Conservation (phyloP, 352 stramenopile species). For the Pythium rhizo-oryzae region DNA sequence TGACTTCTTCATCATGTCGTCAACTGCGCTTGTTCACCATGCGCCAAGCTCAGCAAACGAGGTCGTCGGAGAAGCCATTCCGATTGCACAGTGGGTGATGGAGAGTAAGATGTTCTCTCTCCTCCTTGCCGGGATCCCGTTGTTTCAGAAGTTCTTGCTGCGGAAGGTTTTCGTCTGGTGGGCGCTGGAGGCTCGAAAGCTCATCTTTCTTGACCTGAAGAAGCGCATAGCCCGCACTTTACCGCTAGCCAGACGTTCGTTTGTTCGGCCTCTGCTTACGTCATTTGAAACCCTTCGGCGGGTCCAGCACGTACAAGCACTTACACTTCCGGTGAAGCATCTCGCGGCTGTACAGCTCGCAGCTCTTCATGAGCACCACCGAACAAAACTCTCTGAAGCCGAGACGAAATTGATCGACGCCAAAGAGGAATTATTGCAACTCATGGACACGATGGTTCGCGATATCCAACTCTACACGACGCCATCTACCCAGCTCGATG, state of each 20-base stretch:
- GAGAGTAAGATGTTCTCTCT: conserved; percentile 79
- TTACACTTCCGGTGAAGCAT: conserved; percentile 42
- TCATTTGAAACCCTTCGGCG: conserved; percentile 40
- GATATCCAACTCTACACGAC: conserved; percentile 41
- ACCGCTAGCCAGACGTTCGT: conserved; percentile 44
- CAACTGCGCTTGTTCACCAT: conserved; percentile 61
- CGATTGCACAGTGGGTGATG: conserved; percentile 69
- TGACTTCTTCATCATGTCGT: conserved; percentile 77
- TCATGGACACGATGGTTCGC: conserved; percentile 59
- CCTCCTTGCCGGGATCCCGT: conserved; percentile 62
- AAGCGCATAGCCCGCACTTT: conserved; percentile 38
- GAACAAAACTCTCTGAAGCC: conserved; percentile 35
- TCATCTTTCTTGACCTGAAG: conserved; percentile 51
- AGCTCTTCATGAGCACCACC: conserved; percentile 53
- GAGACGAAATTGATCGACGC: conserved; percentile 71
- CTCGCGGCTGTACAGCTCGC: conserved; percentile 33
- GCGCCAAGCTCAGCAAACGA: conserved; percentile 41
- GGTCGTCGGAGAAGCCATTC: conserved; percentile 52
- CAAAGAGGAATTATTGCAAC: conserved; percentile 54
- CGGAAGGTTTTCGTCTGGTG: conserved; percentile 63
- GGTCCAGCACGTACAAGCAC: conserved; percentile 46
- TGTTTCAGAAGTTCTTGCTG: conserved; percentile 76
- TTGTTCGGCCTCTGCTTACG: conserved; percentile 43
- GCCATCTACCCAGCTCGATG: conserved; percentile 49
- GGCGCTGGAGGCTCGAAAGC: conserved; percentile 34